Evolutionary conservation across 768 basidiomycete genomes (phyloP).

Genomic region (Polyporus arcularius): DNA sequence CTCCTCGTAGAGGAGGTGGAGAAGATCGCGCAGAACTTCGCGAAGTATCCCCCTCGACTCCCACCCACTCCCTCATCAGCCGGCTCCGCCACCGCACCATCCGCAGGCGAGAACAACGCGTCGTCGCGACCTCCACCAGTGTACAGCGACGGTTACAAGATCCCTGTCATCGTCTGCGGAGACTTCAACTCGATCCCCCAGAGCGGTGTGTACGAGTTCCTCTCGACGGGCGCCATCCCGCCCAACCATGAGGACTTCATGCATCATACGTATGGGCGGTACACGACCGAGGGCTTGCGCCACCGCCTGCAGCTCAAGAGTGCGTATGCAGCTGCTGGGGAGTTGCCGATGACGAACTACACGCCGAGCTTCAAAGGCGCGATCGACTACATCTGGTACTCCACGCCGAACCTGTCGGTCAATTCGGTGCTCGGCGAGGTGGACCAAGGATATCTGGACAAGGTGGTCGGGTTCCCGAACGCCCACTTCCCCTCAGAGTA

Average conservation of each 20-base stretch:
- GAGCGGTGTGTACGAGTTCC: conserved; percentile 91
- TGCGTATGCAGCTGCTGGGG: conserved; percentile 67
- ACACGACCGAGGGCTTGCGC: conserved; percentile 85
- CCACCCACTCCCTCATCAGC: conserved; percentile 41
- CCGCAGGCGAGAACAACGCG: conserved; percentile 25
- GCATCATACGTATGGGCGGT: conserved; percentile 86
- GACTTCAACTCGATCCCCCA: conserved; percentile 91
- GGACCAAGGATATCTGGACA: conserved; percentile 80
- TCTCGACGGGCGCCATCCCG: conserved; percentile 68
- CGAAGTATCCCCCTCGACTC: conserved; percentile 72
- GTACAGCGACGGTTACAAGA: conserved; percentile 85
- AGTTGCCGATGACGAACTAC: conserved; percentile 82
- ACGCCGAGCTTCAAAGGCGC: conserved; percentile 85
- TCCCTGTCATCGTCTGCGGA: conserved; percentile 90
- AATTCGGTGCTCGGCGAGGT: conserved; percentile 89
- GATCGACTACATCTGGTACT: conserved; percentile 95
- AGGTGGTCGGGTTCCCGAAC: conserved; percentile 96
- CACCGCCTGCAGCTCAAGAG: conserved; percentile 84
- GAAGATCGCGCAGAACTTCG: conserved; percentile 84
- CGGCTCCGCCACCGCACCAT: conserved; percentile 32
- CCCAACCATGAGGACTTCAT: conserved; percentile 90
- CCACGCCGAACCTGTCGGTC: conserved; percentile 67
- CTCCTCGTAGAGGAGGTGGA: conserved; percentile 90
- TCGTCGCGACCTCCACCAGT: conserved; percentile 57
- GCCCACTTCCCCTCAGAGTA: conserved; percentile 97